Evolutionary conservation across 2,329 filamentous ascomycete genomes (phyloP).

Genomic region (Triangularia setosa): DNA sequence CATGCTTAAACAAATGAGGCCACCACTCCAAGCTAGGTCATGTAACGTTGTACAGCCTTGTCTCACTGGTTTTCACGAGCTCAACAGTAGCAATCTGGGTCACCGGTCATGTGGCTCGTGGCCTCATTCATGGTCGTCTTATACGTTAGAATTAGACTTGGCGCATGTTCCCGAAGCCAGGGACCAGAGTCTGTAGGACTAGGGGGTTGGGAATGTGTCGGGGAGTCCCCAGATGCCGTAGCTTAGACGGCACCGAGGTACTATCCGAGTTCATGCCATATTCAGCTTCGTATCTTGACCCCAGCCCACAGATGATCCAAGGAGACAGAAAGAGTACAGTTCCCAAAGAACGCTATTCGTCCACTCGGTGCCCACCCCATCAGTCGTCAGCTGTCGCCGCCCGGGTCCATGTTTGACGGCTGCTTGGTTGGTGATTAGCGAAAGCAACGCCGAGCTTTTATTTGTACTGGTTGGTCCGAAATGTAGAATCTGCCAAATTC

Average conservation of each 20-base stretch:
- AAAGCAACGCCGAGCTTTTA: background rate
- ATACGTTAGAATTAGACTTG: too few species aligned
- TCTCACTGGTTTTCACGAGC: background rate
- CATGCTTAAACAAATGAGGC: background rate
- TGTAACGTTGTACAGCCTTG: background rate
- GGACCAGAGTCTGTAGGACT: too few species aligned
- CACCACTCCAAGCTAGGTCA: background rate
- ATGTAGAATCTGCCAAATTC: slow-evolving; percentile 1
- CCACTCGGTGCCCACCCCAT: too few species aligned
- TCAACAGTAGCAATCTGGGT: background rate
- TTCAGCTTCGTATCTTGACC: too few species aligned
- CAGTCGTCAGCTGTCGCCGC: background rate
- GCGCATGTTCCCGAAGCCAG: too few species aligned
- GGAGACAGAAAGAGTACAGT: too few species aligned
- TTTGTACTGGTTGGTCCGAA: slow-evolving; percentile 1
- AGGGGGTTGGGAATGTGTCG: too few species aligned
- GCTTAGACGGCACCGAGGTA: too few species aligned
- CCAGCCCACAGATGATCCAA: too few species aligned
- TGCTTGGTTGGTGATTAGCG: background rate
- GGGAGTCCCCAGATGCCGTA: too few species aligned
- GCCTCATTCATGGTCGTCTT: background rate
- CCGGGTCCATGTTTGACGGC: background rate
- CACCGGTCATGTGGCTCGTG: background rate
- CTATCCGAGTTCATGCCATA: too few species aligned
- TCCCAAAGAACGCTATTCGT: background rate